phyloP scores from a whole-genome alignment of 345 rosid genomes.

The Eucalyptus pauciflora region DNA sequence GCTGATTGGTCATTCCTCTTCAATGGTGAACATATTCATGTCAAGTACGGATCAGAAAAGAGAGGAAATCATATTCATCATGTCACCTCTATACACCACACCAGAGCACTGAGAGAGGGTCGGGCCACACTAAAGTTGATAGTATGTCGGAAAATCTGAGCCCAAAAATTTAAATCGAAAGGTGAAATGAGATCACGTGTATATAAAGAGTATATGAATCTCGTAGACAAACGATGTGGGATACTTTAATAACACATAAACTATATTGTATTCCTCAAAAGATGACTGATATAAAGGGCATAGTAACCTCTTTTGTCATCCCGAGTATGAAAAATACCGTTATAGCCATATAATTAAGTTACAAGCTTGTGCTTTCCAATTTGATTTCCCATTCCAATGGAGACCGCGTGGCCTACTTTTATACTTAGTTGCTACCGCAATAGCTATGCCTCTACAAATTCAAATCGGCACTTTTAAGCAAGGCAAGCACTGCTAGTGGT shows the following conservation, averaged over 20 bases:
- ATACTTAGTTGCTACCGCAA: not conserved
- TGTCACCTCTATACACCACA: not conserved
- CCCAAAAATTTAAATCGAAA: rapidly evolving
- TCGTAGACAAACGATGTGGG: rapidly evolving
- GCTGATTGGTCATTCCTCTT: not conserved
- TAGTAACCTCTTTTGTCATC: not conserved
- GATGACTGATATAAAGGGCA: not conserved
- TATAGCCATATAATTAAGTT: not conserved
- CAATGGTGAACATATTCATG: not conserved
- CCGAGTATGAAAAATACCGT: not conserved
- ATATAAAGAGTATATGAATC: rapidly evolving
- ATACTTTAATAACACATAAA: not conserved
- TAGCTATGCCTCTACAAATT: not conserved
- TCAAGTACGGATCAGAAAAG: not conserved
- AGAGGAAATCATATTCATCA: not conserved
- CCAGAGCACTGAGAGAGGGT: rapidly evolving
- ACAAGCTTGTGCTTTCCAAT: not conserved
- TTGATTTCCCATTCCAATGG: not conserved
- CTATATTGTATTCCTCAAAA: not conserved
- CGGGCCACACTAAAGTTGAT: not conserved
- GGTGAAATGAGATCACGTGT: rapidly evolving
- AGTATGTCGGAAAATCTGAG: rapidly evolving
- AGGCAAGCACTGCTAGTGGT: not conserved
- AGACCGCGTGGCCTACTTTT: not conserved
- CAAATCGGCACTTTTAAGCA: not conserved